Conservation (phyloP, 108 stramenopile genomes). For the Asterionellopsis glacialis region DNA sequence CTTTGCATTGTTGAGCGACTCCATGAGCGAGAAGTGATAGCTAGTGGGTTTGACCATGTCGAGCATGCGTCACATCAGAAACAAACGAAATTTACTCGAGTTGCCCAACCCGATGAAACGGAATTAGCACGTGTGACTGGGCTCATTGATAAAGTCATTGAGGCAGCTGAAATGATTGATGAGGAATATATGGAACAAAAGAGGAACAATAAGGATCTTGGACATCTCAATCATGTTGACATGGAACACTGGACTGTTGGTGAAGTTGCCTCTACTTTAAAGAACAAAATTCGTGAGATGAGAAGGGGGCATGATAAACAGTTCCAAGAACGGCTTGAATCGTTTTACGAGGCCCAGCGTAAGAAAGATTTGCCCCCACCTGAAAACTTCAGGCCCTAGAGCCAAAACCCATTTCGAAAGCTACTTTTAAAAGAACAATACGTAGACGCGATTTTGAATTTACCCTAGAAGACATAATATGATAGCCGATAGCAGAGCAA, state of each 20-base stretch:
- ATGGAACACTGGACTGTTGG: slow-evolving; percentile 39
- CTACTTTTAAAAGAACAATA: too few relatives aligned
- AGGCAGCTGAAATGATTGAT: slow-evolving; percentile 39
- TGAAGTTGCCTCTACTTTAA: slow-evolving; percentile 31
- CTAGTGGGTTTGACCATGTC: too few relatives aligned
- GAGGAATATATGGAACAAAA: slow-evolving; percentile 29
- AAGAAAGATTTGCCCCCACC: slow-evolving; percentile 21
- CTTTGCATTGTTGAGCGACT: too few relatives aligned
- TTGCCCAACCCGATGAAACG: slow-evolving; percentile 21
- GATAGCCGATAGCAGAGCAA: too few relatives aligned
- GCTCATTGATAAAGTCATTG: slow-evolving; percentile 22
- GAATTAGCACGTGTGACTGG: slow-evolving; percentile 22
- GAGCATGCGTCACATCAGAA: slow-evolving; percentile 10
- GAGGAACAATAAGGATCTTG: slow-evolving; percentile 12
- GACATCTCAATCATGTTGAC: slow-evolving; percentile 23
- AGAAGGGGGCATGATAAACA: slow-evolving; percentile 41
- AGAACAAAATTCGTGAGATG: slow-evolving; percentile 32
- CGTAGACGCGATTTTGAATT: too few relatives aligned
- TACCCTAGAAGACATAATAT: too few relatives aligned
- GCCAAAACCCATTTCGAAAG: too few relatives aligned
- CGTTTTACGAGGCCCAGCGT: slow-evolving; percentile 39
- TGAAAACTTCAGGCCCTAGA: too few relatives aligned
- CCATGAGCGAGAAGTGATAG: too few relatives aligned
- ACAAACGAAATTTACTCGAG: slow-evolving; percentile 21
- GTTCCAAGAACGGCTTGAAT: slow-evolving; percentile 35